Percentiles rank a stretch among this genome's conserved stretches.
Evolutionary conservation across 371 early-diverging fungal species (phyloP).

Genomic region (Enterocytospora artemiae): DNA sequence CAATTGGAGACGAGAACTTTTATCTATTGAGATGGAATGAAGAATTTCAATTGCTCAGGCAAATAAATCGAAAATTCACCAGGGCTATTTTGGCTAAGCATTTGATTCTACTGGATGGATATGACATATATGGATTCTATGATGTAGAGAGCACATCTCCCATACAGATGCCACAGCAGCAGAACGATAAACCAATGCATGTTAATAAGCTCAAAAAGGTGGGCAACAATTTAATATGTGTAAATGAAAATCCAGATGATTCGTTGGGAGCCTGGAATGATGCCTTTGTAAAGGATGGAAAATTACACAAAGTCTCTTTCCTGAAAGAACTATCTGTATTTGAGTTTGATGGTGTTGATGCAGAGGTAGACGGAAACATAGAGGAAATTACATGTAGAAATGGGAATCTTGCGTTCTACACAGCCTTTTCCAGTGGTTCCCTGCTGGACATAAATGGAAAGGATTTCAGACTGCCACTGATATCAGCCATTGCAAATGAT

Average conservation of each 20-base stretch:
- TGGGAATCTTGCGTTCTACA: conserved; percentile 25
- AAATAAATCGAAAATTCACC: conserved; percentile 6
- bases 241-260: neutral
- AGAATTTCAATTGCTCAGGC: neutral
- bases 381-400: conserved; percentile 8
- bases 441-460: conserved; percentile 8
- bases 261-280: conserved; percentile 25
- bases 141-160: neutral
- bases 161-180: too few species aligned
- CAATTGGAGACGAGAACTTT: conserved; percentile 22
- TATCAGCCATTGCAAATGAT: conserved; percentile 26
- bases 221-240: neutral
- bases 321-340: conserved; percentile 16
- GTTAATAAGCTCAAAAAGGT: conserved; percentile 6
- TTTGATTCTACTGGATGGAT: conserved; percentile 17
- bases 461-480: conserved; percentile 27
- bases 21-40: conserved; percentile 25
- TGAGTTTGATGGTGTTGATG: conserved; percentile 34
- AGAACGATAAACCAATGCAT: neutral
- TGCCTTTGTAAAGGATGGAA: conserved; percentile 19
- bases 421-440: conserved; percentile 3
- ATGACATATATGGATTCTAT: conserved; percentile 19
- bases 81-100: conserved; percentile 18
- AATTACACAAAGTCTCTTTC: conserved; percentile 31
- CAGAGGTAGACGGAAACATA: conserved; percentile 26